These are phyloP conservation scores for Wickerhamomyces rabaulensis DNA, from an alignment of 805 yeast species.

Conservation along the genomic window DNA sequence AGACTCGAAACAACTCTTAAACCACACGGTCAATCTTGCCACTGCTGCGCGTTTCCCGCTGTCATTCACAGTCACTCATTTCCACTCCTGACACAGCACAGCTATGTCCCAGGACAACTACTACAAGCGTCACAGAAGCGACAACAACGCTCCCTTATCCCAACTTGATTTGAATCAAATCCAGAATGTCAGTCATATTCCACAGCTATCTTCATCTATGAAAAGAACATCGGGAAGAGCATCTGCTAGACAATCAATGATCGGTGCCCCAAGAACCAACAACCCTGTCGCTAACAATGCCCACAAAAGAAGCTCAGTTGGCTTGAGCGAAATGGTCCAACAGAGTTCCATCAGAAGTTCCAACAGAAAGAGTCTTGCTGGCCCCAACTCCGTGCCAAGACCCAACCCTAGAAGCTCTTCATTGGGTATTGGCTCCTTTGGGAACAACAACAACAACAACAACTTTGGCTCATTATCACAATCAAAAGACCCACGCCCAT, in stretches of 20 bases:
- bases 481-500: slow-evolving; percentile 64
- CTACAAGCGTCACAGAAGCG: slow-evolving; percentile 15
- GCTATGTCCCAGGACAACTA: slow-evolving; percentile 22
- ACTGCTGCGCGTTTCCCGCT: neutral
- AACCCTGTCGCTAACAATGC: neutral
- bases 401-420: slow-evolving; percentile 20
- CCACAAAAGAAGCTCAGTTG: slow-evolving; percentile 21
- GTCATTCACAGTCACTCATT: neutral
- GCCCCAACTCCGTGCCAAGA: slow-evolving; percentile 7
- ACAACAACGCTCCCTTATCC: slow-evolving; percentile 16
- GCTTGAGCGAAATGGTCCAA: slow-evolving; percentile 23
- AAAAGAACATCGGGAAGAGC: slow-evolving; percentile 19
- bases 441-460: slow-evolving; percentile 13
- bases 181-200: slow-evolving; percentile 21
- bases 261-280: slow-evolving; percentile 25
- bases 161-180: slow-evolving; percentile 22
- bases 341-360: slow-evolving; percentile 21
- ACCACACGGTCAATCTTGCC: neutral
- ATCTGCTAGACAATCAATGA: slow-evolving; percentile 26
- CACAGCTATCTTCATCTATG: slow-evolving; percentile 20
- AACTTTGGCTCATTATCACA: slow-evolving; percentile 23
- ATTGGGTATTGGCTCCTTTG: slow-evolving; percentile 14
- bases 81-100: neutral
- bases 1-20: neutral
- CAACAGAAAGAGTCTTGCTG: slow-evolving; percentile 20